These are phyloP conservation scores for Nannizziopsis arthrosporioides DNA, from an alignment of 2,329 filamentous ascomycete genomes.

Conservation along the genomic window DNA sequence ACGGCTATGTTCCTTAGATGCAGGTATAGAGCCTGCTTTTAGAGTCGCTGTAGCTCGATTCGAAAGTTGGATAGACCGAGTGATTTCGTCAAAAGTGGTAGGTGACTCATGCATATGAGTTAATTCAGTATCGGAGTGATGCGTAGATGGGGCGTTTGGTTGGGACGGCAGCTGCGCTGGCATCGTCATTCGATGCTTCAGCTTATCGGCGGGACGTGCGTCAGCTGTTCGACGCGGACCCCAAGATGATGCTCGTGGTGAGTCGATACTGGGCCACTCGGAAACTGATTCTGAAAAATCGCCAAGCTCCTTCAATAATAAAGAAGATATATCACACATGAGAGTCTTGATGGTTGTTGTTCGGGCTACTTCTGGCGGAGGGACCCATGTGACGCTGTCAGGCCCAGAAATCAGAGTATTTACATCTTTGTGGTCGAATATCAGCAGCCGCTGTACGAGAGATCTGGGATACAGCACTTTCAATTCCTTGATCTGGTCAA, in stretches of 20 bases:
- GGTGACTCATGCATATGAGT: constrained; percentile 34
- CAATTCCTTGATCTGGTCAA: constrained; percentile 57
- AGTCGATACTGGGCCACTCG: constrained; percentile 62
- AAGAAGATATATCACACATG: constrained; percentile 65
- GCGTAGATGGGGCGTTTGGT: constrained; percentile 24
- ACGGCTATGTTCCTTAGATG: constrained; percentile 45
- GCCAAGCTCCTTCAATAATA: constrained; percentile 64
- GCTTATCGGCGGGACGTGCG: constrained; percentile 43
- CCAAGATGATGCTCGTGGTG: constrained; percentile 47
- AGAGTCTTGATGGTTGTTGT: constrained; percentile 70
- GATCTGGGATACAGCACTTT: constrained; percentile 63
- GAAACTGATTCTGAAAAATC: constrained; percentile 62
- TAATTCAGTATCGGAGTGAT: constrained; percentile 30
- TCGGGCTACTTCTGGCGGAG: constrained; percentile 55
- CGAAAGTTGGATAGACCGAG: constrained; percentile 32
- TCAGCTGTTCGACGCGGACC: constrained; percentile 41
- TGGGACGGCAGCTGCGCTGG: constrained; percentile 47
- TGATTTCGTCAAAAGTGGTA: constrained; percentile 45
- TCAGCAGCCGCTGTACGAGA: constrained; percentile 62
- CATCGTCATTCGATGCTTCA: constrained; percentile 67
- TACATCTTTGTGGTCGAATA: constrained; percentile 60
- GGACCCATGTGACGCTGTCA: constrained; percentile 60
- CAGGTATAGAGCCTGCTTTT: constrained; percentile 28
- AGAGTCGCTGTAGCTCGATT: constrained; percentile 30
- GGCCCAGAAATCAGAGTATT: constrained; percentile 44